Percentiles rank a stretch among this genome's conserved stretches.
Conservation (phyloP, 2,329 filamentous ascomycete species). For the Helminthosporium solani region DNA sequence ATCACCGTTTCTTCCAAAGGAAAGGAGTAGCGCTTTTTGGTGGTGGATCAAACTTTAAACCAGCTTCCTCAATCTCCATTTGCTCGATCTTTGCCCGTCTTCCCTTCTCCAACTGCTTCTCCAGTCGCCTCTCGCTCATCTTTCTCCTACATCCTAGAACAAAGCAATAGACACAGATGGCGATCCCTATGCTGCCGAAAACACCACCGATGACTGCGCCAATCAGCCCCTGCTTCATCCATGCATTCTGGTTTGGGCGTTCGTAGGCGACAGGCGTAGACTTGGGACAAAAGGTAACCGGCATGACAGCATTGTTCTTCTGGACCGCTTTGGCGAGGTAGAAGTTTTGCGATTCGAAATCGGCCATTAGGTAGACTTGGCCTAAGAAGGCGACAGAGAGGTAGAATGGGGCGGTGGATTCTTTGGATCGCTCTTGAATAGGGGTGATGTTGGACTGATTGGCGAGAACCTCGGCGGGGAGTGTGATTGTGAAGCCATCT, state of each 20-base stretch:
- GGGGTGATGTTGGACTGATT: constrained; percentile 43
- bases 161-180: constrained; percentile 30
- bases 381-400: constrained; percentile 45
- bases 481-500: constrained; percentile 43
- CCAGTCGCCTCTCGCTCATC: constrained; percentile 27
- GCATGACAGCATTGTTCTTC: constrained; percentile 45
- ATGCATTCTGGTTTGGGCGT: constrained; percentile 28
- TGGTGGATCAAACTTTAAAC: constrained; percentile 33
- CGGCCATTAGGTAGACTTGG: constrained; percentile 48
- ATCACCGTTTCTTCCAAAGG: constrained; percentile 35
- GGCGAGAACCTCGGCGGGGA: constrained; percentile 41
- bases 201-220: constrained; percentile 44
- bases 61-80: constrained; percentile 34
- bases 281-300: constrained; percentile 44
- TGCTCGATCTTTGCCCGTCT: constrained; percentile 30
- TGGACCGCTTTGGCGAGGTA: constrained; percentile 44
- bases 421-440: constrained; percentile 32
- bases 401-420: constrained; percentile 34
- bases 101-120: constrained; percentile 30
- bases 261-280: constrained; percentile 37
- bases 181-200: constrained; percentile 36
- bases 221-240: constrained; percentile 38
- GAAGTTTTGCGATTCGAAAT: constrained; percentile 44
- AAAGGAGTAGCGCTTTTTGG: constrained; percentile 27
- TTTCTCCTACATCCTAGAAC: constrained; percentile 31